Base-by-base conservation (phyloP, 805 yeast species). In the Hanseniaspora hatyaiensis region DNA sequence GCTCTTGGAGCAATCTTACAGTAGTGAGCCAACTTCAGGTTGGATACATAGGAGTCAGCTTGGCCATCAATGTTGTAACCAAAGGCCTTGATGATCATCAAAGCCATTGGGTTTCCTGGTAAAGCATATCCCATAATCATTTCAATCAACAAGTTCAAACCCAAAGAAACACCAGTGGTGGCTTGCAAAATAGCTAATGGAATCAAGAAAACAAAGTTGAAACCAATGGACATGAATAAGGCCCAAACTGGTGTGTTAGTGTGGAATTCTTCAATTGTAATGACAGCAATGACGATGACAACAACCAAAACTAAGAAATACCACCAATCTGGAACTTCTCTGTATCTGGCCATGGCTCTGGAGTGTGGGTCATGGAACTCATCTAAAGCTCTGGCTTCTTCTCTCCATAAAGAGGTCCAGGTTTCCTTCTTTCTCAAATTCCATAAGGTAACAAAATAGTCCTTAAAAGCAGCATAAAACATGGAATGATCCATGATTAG, bases 291-390 rank as follows among this genome's bases (percentile, higher is more conserved):
- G 61, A 70, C 60, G 36, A 72, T 61, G 2, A 66, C 52, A 8
- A 77, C 64, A 23, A 78, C 65, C 12, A 65, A 52, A n/a, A 74
- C 49, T 34, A 18, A 1, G 16, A 52, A 50, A 68, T 67, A 47
- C 64, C 57, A 47, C 68, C 62, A 88, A 65, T 88, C 96, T n/a
- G 89, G 84, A 23, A 77, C 81, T 54, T 78, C 84, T 19, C 66
- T 68, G 59, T 78, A 77, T 26, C 60, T 59, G 11, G 70, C 52
- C 79, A 77, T 77, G 71, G 76, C 74, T 40, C 64, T 65, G 49
- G 77, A 69, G 54, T 75, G 80, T 1, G 80, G 74, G 54, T 78
- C 83, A 19, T 70, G 56, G 53, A 55, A 63, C 11, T 52, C 54
- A 32, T 51, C 59, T 19, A 61, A 54, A 32, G 48, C 51, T 12